Evolutionary conservation across 148 eudicot species (phyloP).

Genomic region (Selenicereus undatus): DNA sequence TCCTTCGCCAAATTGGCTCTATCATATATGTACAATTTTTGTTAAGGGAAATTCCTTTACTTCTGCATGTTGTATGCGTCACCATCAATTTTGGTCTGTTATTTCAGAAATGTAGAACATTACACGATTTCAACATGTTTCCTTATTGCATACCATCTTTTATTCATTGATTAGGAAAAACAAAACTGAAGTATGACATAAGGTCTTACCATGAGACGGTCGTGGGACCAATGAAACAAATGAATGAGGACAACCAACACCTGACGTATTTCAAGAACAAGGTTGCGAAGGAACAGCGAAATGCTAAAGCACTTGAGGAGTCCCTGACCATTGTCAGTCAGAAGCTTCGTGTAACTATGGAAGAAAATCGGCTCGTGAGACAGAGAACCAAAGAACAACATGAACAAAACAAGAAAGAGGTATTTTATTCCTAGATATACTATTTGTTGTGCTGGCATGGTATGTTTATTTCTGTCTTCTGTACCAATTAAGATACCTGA

Average conservation of each 20-base stretch:
- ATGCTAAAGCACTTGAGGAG: constrained; percentile 49
- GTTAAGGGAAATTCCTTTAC: not conserved
- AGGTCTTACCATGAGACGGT: constrained; percentile 65
- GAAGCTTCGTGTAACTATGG: constrained; percentile 44
- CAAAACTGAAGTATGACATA: constrained; percentile 59
- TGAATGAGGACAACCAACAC: constrained; percentile 79
- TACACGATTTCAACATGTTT: not conserved
- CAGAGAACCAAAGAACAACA: constrained; percentile 52
- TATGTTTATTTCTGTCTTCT: not conserved
- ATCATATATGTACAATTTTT: not conserved
- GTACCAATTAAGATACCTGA: not conserved
- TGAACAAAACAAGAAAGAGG: constrained; percentile 61
- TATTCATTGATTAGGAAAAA: constrained; percentile 41
- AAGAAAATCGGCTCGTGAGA: constrained; percentile 50
- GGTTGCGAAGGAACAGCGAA: constrained; percentile 45
- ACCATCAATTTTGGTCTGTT: not conserved
- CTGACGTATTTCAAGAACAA: constrained; percentile 49
- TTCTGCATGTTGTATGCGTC: not conserved
- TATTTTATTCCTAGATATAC: constrained; percentile 19
- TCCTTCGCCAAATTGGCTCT: not conserved
- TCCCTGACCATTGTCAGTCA: constrained; percentile 37
- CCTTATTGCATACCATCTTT: not conserved
- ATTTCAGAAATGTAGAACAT: not conserved
- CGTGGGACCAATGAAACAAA: constrained; percentile 48
- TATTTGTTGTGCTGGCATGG: not conserved